These are phyloP conservation scores for Lactifluus piperatus DNA, from an alignment of 768 basidiomycete species.

Conservation along the genomic window DNA sequence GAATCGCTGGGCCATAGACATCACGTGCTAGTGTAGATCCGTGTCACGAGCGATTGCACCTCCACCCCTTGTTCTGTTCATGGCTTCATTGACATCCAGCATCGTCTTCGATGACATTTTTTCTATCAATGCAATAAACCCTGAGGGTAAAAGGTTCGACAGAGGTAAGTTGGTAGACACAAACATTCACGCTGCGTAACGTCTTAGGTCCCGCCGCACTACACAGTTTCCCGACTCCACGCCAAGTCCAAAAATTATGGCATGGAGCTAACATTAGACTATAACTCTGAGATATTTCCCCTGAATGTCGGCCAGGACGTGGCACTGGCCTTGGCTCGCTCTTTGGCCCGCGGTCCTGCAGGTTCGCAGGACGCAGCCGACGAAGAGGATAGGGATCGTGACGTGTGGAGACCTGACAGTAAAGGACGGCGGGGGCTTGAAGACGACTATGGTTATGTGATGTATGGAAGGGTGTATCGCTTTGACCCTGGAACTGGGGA, in stretches of 20 bases:
- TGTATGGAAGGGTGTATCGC: slow-evolving; percentile 99
- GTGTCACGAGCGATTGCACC: not conserved
- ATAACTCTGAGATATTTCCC: slow-evolving; percentile 87
- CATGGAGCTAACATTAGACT: slow-evolving; percentile 91
- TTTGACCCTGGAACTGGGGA: slow-evolving; percentile 83
- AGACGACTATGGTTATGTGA: slow-evolving; percentile 97
- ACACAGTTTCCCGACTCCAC: slow-evolving; percentile 82
- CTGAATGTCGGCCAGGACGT: slow-evolving; percentile 60
- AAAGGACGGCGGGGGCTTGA: slow-evolving; percentile 77
- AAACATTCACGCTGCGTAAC: not conserved
- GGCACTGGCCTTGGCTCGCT: slow-evolving; percentile 79
- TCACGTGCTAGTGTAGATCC: too few relatives aligned
- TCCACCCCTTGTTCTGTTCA: not conserved
- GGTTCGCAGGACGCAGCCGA: slow-evolving; percentile 45
- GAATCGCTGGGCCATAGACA: too few relatives aligned
- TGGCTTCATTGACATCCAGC: slow-evolving; percentile 40
- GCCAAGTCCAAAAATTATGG: slow-evolving; percentile 86
- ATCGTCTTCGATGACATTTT: slow-evolving; percentile 95
- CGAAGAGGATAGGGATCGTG: slow-evolving; percentile 60
- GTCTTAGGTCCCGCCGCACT: not conserved
- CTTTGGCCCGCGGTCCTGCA: slow-evolving; percentile 51
- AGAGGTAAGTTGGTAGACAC: slow-evolving; percentile 54
- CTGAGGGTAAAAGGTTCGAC: slow-evolving; percentile 96
- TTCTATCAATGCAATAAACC: slow-evolving; percentile 73
- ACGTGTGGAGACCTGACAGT: slow-evolving; percentile 80